A percentile compares a stretch with the other conserved stretches of the same genome.
Conservation (phyloP, 345 rosid species). For the Eucalyptus regnans region DNA sequence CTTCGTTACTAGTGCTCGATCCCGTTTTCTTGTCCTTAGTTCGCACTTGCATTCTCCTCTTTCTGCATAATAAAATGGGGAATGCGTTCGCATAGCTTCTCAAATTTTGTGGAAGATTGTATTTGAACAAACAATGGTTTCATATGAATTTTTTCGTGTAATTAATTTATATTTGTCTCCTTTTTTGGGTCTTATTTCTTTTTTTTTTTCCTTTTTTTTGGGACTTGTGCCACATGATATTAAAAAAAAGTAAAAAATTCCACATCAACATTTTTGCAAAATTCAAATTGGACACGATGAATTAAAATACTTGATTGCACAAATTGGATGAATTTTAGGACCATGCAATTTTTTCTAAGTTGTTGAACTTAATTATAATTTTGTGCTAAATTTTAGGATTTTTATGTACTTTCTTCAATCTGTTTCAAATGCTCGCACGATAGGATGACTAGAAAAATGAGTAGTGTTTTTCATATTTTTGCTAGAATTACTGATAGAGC, state of each 20-base stretch:
- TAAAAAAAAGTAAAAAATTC: too few species aligned
- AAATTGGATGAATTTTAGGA: not conserved
- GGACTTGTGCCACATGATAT: not conserved
- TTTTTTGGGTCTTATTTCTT: too few species aligned
- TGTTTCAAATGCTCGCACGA: too few species aligned
- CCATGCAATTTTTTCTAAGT: too few species aligned
- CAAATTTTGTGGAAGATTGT: not conserved
- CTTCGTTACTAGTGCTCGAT: not conserved
- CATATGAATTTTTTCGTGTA: not conserved
- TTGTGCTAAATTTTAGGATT: rapidly evolving
- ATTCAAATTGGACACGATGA: not conserved
- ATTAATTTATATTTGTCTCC: too few species aligned
- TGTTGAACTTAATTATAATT: too few species aligned
- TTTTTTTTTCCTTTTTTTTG: too few species aligned
- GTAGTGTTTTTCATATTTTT: not conserved
- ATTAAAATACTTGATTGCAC: not conserved
- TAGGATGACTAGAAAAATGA: not conserved
- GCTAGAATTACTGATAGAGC: not conserved
- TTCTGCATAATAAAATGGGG: not conserved
- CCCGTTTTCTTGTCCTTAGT: not conserved
- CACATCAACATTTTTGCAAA: not conserved
- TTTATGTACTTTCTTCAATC: too few species aligned
- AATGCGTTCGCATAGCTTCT: not conserved
- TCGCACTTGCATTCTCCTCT: not conserved
- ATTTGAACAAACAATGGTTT: not conserved